Evolutionary conservation across 768 basidiomycete genomes (phyloP).

Genomic region (Podaxis sp.): DNA sequence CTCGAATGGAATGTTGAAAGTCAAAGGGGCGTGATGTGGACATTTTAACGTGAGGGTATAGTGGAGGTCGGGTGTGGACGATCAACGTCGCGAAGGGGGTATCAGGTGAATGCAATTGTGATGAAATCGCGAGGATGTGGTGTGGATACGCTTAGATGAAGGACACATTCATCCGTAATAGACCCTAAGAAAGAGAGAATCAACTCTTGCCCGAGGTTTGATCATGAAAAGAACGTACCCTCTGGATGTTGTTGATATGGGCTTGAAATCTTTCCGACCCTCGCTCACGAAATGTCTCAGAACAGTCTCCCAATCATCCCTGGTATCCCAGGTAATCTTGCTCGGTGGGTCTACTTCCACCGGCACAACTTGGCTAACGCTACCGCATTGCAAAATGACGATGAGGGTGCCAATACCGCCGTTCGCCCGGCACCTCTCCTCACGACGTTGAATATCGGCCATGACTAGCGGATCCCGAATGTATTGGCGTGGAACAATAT

Average conservation of each 20-base stretch:
- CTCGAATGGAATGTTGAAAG: background rate
- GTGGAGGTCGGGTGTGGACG: background rate
- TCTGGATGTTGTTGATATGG: constrained; percentile 74
- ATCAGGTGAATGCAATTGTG: constrained; percentile 1
- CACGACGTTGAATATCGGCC: constrained; percentile 75
- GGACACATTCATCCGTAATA: constrained; percentile 8
- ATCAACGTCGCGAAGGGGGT: constrained; percentile 12
- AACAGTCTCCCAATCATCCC: constrained; percentile 72
- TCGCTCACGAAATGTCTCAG: constrained; percentile 70
- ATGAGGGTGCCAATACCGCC: constrained; percentile 79
- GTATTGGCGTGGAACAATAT: constrained; percentile 69
- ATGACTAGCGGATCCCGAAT: constrained; percentile 77
- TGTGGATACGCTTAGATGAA: background rate
- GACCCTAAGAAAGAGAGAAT: constrained; percentile 1
- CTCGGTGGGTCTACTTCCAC: constrained; percentile 80
- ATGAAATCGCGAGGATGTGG: background rate
- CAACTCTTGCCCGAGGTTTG: background rate
- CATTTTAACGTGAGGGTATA: background rate
- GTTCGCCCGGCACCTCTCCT: constrained; percentile 71
- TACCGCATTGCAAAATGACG: constrained; percentile 75
- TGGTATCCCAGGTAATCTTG: constrained; percentile 73
- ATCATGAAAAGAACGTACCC: constrained; percentile 51
- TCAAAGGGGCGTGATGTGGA: background rate
- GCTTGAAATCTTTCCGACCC: constrained; percentile 76
- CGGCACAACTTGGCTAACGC: constrained; percentile 81